Base-by-base conservation (phyloP, 768 basidiomycete species). In the Pleurotus tuoliensis region DNA sequence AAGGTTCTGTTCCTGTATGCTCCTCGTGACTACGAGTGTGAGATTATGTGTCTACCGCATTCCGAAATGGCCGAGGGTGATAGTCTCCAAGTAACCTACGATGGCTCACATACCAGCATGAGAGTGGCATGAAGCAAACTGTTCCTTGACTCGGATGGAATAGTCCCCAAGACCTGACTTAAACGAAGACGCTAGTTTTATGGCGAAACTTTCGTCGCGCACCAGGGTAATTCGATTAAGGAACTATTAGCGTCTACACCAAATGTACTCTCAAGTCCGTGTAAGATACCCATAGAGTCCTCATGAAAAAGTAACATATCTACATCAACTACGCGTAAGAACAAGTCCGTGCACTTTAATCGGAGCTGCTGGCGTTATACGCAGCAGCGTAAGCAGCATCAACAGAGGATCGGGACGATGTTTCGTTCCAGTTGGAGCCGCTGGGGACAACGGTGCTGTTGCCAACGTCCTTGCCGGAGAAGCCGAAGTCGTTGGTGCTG, bases 371-470 rank as follows among this genome's bases (percentile, higher is more conserved):
- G 27, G 72, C 70, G 46, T 66, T 62, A 58, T 62, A 61, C 34
- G 74, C 66, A 49, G 68, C 58, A 53, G 61, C 62, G 64, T 67
- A 74, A 12, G 75, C 75, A 56, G 65, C 62, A 45, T 66, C 64
- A 58, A 76, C 75, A 30, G 68, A 66, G 18, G 43, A 45, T 46
- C 56, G 69, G 18, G 66, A 68, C 47, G 18, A 48, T 39, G 45
- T 41, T 30, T 69, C 64, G 46, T 69, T 59, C 77, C 78, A 80
- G 73, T 79, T 78, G 65, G 62, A 62, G 58, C 75, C 76, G 9
- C 56, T 49, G 38, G 72, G 65, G 55, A 73, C 59, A 47, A 77
- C 69, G 43, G 69, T 73, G 58, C 72, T 68, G 50, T 58, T 61
- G 25, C 79, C 77, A 49, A 77, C 64, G 56, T 73, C 68, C 55